These are phyloP conservation scores for Funneliformis geosporum DNA, from an alignment of 192 early-diverging fungal species.

Conservation along the genomic window DNA sequence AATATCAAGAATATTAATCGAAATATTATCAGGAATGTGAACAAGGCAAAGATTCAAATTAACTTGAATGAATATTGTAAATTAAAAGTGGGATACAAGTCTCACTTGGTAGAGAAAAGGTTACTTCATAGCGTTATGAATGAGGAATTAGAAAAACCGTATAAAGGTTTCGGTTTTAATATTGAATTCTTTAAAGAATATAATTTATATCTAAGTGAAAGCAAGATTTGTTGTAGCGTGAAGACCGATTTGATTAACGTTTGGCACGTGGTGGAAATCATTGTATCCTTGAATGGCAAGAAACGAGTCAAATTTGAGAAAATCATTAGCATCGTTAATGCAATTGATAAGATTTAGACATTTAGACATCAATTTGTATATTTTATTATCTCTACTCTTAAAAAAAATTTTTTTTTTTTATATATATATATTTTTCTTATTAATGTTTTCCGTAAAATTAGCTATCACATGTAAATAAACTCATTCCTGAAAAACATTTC, in stretches of 20 bases:
- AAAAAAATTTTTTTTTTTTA: not conserved
- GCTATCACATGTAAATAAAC: too few relatives aligned
- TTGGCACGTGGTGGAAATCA: not conserved
- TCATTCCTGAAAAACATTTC: too few relatives aligned
- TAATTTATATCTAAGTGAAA: not conserved
- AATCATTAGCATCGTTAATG: not conserved
- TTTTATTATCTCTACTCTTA: too few relatives aligned
- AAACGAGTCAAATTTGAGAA: not conserved
- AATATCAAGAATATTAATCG: not conserved
- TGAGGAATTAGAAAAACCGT: not conserved
- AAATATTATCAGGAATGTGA: not conserved
- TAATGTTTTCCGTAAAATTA: too few relatives aligned
- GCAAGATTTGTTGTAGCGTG: not conserved
- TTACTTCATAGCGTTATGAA: not conserved
- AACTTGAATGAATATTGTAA: not conserved
- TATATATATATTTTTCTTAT: too few relatives aligned
- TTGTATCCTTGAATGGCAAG: not conserved
- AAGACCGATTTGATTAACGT: not conserved
- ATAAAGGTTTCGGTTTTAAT: not conserved
- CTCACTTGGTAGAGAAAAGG: not conserved
- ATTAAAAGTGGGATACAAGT: not conserved
- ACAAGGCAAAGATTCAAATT: not conserved
- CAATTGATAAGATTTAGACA: not conserved
- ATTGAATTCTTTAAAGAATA: not conserved
- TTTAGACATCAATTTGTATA: too few relatives aligned